These are phyloP conservation scores for Komagataella populi DNA, from an alignment of 805 yeast species.

Conservation along the genomic window DNA sequence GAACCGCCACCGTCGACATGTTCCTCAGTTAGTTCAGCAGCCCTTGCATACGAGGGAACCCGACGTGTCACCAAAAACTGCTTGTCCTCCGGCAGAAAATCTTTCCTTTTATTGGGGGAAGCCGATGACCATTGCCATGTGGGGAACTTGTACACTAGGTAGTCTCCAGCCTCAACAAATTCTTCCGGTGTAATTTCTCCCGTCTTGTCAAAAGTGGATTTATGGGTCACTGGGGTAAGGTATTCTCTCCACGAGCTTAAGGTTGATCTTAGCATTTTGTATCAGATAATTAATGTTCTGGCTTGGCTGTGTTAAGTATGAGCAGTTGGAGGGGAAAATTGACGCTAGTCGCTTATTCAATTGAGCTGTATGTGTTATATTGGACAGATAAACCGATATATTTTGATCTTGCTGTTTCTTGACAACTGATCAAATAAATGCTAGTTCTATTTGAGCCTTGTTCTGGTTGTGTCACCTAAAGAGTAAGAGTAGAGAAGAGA, in stretches of 20 bases:
- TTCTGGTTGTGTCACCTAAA: not conserved
- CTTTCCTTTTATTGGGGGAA: slow-evolving; percentile 37
- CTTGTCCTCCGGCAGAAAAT: slow-evolving; percentile 74
- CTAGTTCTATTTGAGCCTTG: not conserved
- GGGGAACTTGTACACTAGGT: slow-evolving; percentile 80
- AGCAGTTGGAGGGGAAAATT: not conserved
- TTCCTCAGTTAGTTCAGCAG: slow-evolving; percentile 33
- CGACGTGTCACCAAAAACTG: slow-evolving; percentile 81
- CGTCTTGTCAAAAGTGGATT: slow-evolving; percentile 71
- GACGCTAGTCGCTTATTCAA: not conserved
- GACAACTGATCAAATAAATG: not conserved
- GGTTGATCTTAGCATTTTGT: slow-evolving; percentile 52
- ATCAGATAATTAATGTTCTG: not conserved
- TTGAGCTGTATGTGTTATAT: not conserved
- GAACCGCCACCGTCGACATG: slow-evolving; percentile 17
- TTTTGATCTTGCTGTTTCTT: not conserved
- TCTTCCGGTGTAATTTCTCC: slow-evolving; percentile 96
- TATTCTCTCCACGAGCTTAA: slow-evolving; percentile 82
- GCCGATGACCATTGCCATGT: slow-evolving; percentile 90
- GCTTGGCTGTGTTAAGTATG: not conserved
- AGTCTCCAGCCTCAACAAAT: slow-evolving; percentile 90
- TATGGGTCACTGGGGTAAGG: slow-evolving; percentile 78
- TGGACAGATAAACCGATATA: not conserved
- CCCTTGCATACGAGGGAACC: slow-evolving; percentile 77
- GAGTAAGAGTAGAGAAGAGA: not conserved